These are phyloP conservation scores for Salix brachista DNA, from an alignment of 345 rosid genomes.

Conservation along the genomic window DNA sequence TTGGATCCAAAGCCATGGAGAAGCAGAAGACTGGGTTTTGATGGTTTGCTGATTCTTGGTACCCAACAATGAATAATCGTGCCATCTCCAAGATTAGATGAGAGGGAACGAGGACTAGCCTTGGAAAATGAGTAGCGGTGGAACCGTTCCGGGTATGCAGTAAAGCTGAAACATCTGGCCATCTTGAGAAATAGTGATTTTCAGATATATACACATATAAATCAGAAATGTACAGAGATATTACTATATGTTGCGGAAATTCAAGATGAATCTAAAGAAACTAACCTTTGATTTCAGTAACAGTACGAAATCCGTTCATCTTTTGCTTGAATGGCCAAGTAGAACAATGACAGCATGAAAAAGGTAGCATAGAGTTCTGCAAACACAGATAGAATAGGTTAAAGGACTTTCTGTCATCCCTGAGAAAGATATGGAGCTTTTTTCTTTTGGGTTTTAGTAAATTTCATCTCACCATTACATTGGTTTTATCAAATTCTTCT, in stretches of 20 bases:
- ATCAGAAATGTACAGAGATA: background rate
- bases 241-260: no score
- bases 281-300: background rate
- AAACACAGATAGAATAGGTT: no score
- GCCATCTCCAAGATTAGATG: slow-evolving; percentile 49
- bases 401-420: no score
- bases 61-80: slow-evolving; percentile 75
- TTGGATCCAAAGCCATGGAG: slow-evolving; percentile 77
- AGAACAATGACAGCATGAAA: no score
- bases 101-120: slow-evolving; percentile 50
- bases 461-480: no score
- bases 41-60: slow-evolving; percentile 34
- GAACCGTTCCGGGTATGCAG: slow-evolving; percentile 57
- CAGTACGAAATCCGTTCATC: background rate
- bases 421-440: no score
- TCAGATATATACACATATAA: no score
- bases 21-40: slow-evolving; percentile 55
- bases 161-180: slow-evolving; percentile 55
- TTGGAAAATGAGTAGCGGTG: slow-evolving; percentile 49
- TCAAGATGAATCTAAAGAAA: no score
- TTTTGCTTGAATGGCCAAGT: background rate
- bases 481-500: no score
- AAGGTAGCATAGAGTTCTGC: no score
- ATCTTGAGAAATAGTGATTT: background rate
- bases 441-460: no score